A percentile compares a stretch with the other conserved stretches of the same genome.
Evolutionary conservation across 2,329 filamentous ascomycete species (phyloP).

Genomic region (Neurospora crassa): DNA sequence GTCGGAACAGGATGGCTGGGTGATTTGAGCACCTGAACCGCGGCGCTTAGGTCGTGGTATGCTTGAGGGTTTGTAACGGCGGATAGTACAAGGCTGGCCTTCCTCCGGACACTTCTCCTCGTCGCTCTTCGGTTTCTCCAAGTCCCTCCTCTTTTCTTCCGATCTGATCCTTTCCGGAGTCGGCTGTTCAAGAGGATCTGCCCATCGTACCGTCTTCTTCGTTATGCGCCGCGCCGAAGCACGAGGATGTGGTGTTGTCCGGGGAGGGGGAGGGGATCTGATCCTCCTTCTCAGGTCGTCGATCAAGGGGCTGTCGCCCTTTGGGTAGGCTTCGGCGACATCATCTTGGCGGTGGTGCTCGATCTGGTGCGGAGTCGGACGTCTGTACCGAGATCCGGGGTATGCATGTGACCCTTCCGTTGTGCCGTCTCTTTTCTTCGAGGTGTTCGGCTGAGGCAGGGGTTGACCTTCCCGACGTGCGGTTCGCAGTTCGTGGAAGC

Average conservation of each 20-base stretch:
- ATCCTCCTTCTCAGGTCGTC: background rate
- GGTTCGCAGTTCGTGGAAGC: background rate
- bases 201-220: background rate
- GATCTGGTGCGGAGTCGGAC: background rate
- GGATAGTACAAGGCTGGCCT: background rate
- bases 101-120: no score
- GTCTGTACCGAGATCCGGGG: background rate
- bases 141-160: fast-evolving
- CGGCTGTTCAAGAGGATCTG: background rate
- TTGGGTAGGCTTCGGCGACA: background rate
- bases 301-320: background rate
- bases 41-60: background rate
- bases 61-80: background rate
- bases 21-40: fast-evolving
- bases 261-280: background rate
- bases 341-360: fast-evolving
- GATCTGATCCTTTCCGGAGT: background rate
- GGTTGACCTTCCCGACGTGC: background rate
- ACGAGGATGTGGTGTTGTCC: background rate
- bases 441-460: background rate
- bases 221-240: fast-evolving
- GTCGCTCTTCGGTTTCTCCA: background rate
- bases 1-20: background rate
- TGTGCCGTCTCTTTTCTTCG: background rate
- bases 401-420: background rate